Percentiles rank a stretch among this genome's conserved stretches.
Conservation (phyloP, 2,329 filamentous ascomycete genomes). For the Monosporascus sp. region DNA sequence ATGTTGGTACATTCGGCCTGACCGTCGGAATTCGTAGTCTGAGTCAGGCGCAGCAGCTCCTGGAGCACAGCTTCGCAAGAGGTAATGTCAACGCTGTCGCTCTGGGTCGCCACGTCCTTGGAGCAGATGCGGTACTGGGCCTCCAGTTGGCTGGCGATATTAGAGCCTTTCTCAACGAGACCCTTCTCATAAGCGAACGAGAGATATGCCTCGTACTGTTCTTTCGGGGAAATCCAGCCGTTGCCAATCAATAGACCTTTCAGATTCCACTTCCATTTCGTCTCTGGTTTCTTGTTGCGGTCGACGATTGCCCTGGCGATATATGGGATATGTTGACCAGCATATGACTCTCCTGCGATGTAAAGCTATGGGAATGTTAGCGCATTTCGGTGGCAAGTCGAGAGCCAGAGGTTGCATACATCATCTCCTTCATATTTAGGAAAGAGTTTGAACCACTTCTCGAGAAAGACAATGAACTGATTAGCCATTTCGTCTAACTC, state of each 20-base stretch:
- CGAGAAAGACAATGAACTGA: constrained; percentile 83
- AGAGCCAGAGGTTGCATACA: constrained; percentile 50
- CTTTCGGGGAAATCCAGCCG: constrained; percentile 87
- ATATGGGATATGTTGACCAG: constrained; percentile 95
- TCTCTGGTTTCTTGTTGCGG: constrained; percentile 64
- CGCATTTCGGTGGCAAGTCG: not conserved
- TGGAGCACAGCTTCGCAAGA: constrained; percentile 75
- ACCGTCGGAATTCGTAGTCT: constrained; percentile 43
- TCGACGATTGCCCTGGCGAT: constrained; percentile 88
- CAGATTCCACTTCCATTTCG: constrained; percentile 64
- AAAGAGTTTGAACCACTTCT: constrained; percentile 87
- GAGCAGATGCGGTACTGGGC: constrained; percentile 65
- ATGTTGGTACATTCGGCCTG: constrained; percentile 75
- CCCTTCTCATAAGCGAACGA: constrained; percentile 74
- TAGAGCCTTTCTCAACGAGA: constrained; percentile 63
- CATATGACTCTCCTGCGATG: constrained; percentile 92
- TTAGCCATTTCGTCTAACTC: constrained; percentile 85
- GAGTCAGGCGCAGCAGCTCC: constrained; percentile 64
- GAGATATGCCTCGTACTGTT: constrained; percentile 88
- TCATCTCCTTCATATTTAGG: constrained; percentile 90
- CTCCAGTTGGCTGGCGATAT: constrained; percentile 61
- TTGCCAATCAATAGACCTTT: constrained; percentile 90
- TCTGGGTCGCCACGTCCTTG: constrained; percentile 48
- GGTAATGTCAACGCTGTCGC: constrained; percentile 59
- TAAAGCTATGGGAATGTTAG: constrained; percentile 61